Evolutionary conservation across 331 rosid genomes (phyloP).

Genomic region (Arachis monticola): DNA sequence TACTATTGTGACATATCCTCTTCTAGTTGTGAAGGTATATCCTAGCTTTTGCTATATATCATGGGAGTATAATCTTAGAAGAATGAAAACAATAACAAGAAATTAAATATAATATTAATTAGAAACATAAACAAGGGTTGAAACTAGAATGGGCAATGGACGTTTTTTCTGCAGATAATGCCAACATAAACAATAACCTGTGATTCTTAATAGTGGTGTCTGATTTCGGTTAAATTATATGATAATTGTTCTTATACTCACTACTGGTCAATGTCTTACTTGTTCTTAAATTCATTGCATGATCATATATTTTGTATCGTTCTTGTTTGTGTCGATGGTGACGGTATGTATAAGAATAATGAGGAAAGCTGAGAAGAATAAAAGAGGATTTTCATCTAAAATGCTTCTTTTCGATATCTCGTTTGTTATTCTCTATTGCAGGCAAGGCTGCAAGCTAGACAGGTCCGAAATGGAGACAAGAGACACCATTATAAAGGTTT

Average conservation of each 20-base stretch:
- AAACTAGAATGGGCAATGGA: background rate
- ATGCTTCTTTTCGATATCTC: conserved; percentile 38
- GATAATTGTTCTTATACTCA: background rate
- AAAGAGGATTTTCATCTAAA: conserved; percentile 17
- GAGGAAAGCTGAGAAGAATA: background rate
- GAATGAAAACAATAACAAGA: conserved; percentile 11
- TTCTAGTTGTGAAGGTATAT: conserved; percentile 91
- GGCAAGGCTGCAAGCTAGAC: conserved; percentile 97
- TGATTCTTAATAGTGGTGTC: background rate
- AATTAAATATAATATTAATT: conserved; percentile 13
- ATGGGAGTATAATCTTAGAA: background rate
- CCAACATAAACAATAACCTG: conserved; percentile 1
- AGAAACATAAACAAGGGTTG: background rate
- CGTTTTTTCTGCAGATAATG: background rate
- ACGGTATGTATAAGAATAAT: background rate
- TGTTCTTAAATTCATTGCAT: background rate
- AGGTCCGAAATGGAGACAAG: conserved; percentile 68
- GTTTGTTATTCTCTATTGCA: conserved; percentile 44
- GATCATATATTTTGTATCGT: conserved; percentile 8
- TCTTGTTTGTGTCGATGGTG: conserved; percentile 10
- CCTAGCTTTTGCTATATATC: conserved; percentile 27
- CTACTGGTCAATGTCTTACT: background rate
- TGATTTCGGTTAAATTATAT: background rate
- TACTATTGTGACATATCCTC: conserved; percentile 91
- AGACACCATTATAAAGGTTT: conserved; percentile 84